Evolutionary conservation across 208 protist genomes (phyloP).

Genomic region (Novymonas esmeraldas): DNA sequence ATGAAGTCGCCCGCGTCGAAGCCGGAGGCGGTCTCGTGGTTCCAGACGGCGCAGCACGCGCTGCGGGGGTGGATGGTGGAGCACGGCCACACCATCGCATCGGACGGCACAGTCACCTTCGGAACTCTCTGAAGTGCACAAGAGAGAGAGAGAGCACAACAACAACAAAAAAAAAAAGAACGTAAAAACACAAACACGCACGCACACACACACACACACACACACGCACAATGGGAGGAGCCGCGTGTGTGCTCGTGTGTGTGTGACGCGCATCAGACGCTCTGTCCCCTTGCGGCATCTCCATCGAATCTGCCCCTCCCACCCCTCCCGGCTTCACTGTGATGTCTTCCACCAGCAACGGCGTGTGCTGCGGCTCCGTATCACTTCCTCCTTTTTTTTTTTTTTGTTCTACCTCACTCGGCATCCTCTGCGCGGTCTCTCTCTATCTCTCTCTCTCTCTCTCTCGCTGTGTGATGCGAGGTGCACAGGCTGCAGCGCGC

Average conservation of each 20-base stretch:
- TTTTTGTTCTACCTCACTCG: neutral
- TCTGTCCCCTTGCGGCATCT: no score
- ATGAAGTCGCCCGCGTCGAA: conserved; percentile 45
- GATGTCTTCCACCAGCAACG: no score
- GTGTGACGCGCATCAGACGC: no score
- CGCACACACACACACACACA: no score
- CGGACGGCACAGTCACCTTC: conserved; percentile 59
- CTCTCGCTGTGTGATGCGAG: no score
- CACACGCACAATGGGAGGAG: no score
- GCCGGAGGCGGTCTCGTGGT: conserved; percentile 72
- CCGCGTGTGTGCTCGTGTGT: no score
- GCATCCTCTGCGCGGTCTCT: neutral
- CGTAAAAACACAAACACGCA: neutral
- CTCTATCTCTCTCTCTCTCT: neutral
- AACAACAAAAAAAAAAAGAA: neutral
- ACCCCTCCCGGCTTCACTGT: no score
- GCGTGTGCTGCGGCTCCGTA: no score
- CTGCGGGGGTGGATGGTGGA: conserved; percentile 56
- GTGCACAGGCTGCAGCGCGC: neutral
- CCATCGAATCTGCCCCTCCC: no score
- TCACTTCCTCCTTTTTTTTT: neutral
- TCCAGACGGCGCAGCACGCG: conserved; percentile 45
- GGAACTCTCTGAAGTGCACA: neutral
- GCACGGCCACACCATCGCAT: conserved; percentile 59
- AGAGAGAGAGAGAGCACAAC: neutral